Evolutionary conservation across 2,329 filamentous ascomycete genomes (phyloP), one percentile per base, ranked within the genome.

Genomic region (Arthrobotrys sphaeroides): DNA sequence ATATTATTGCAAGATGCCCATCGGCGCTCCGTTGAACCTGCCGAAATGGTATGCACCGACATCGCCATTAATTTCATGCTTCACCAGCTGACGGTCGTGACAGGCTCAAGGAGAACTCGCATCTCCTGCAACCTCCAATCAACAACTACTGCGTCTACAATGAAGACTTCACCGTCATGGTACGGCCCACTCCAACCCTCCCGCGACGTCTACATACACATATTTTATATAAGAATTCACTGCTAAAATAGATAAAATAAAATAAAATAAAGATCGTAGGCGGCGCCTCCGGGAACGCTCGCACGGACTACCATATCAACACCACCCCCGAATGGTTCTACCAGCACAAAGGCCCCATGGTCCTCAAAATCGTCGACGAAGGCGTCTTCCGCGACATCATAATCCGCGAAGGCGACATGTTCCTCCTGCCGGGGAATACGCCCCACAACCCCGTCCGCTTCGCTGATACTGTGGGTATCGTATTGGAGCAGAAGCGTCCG

Each of bases 251-350:
- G 6, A 59, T 40, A 51, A 33, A 9, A 38, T 68, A 24, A 61
- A 53, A 40, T 40, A 53, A 6, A 78, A n/a, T n/a, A n/a, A n/a
- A 89, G 91, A 93, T 97, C 80, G 94, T 99, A 77, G 95, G 95
- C 82, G 95, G 95, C 10, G 95, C 95, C 80, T 74, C 70, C 33
- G 70, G 70, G 0, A 98, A 98, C 83, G 92, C 92, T 76, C 90
- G 95, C 78, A 97, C 94, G 67, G 95, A 98, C 86, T 99, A 97
- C 86, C 95, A 98, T 87, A 94, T 98, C 87, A 98, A 98, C 86
- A 86, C 89, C 80, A 98, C 94, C 0, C 90, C 95, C 10, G 95
- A 98, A 83, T 98, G 94, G 90, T 99, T 98, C 88, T 98, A 95
- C 87, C 94, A 98, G 84, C 89, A 97, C 87, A 90, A 90, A 80